A percentile compares a stretch with the other conserved stretches of the same genome.
phyloP scores from a whole-genome alignment of 2,329 filamentous ascomycete genomes.

The Verticillium dahliae region DNA sequence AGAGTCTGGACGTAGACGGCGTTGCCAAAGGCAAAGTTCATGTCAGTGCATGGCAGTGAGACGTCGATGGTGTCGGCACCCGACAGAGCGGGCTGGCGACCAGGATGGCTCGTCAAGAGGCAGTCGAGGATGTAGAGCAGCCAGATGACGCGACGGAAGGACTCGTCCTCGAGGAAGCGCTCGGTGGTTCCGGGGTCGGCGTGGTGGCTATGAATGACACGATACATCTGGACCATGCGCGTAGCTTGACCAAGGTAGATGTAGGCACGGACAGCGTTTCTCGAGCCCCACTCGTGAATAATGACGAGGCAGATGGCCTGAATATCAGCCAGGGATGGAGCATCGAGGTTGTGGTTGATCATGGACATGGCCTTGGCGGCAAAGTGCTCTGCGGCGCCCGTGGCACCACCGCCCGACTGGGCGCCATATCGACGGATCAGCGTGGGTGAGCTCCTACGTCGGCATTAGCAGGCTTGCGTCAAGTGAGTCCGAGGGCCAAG shows the following conservation, averaged over 20 bases:
- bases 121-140: slow-evolving; percentile 58
- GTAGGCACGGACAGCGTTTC: slow-evolving; percentile 57
- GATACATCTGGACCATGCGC: slow-evolving; percentile 60
- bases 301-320: slow-evolving; percentile 55
- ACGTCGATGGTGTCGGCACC: slow-evolving; percentile 48
- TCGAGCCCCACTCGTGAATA: slow-evolving; percentile 57
- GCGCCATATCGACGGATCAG: slow-evolving; percentile 53
- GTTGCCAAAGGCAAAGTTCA: slow-evolving; percentile 58
- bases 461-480: neutral
- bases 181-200: slow-evolving; percentile 41
- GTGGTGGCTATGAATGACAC: slow-evolving; percentile 50
- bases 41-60: slow-evolving; percentile 52
- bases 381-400: slow-evolving; percentile 52
- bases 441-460: slow-evolving; percentile 43
- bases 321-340: slow-evolving; percentile 53
- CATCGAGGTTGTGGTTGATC: slow-evolving; percentile 52
- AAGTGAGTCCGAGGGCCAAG: neutral
- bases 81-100: slow-evolving; percentile 50
- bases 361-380: slow-evolving; percentile 49
- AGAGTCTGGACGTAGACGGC: slow-evolving; percentile 53
- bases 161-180: slow-evolving; percentile 55
- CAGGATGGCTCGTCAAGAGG: slow-evolving; percentile 55
- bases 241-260: slow-evolving; percentile 56
- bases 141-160: slow-evolving; percentile 55
- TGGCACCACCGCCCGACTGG: slow-evolving; percentile 33